Percentiles rank a stretch among this genome's conserved stretches.
Evolutionary conservation across 192 early-diverging fungal genomes (phyloP).

Genomic region (Pilobolus umbonatus): DNA sequence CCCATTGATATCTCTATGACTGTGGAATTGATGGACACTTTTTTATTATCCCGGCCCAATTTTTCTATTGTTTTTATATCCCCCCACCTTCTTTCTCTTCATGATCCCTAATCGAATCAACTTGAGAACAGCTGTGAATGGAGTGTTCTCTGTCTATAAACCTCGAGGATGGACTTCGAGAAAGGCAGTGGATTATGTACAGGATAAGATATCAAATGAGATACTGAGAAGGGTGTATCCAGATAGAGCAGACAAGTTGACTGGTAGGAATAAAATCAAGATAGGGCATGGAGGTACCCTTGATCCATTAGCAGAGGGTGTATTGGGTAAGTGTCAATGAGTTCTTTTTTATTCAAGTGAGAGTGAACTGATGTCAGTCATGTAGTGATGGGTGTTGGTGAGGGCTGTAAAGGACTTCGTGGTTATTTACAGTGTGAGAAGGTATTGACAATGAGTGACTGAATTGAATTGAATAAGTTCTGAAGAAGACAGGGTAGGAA

Average conservation of each 20-base stretch:
- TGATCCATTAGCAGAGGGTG: slow-evolving; percentile 51
- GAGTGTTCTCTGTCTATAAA: slow-evolving; percentile 46
- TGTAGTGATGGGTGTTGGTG: slow-evolving; percentile 46
- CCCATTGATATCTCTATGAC: no score
- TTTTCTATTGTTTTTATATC: neutral
- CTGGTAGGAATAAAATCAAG: slow-evolving; percentile 34
- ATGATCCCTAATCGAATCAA: slow-evolving; percentile 2
- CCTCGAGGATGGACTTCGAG: slow-evolving; percentile 42
- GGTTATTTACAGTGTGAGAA: neutral
- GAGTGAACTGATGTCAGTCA: neutral
- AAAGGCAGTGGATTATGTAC: slow-evolving; percentile 33
- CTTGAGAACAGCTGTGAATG: slow-evolving; percentile 29
- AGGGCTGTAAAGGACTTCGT: slow-evolving; percentile 38
- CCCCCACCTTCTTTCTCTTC: no score
- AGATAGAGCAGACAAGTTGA: slow-evolving; percentile 17
- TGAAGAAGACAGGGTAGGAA: no score
- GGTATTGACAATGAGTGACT: neutral
- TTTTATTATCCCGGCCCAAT: no score
- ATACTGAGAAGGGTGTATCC: no score
- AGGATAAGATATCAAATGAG: slow-evolving; percentile 24
- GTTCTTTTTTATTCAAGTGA: neutral
- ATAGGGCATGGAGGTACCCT: slow-evolving; percentile 55
- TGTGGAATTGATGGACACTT: no score
- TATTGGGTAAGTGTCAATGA: slow-evolving; percentile 35
- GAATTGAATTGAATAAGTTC: neutral